Percentiles rank a stretch among this genome's conserved stretches.
Conservation (phyloP, 805 yeast species). For the Isabelozyma heimii region DNA sequence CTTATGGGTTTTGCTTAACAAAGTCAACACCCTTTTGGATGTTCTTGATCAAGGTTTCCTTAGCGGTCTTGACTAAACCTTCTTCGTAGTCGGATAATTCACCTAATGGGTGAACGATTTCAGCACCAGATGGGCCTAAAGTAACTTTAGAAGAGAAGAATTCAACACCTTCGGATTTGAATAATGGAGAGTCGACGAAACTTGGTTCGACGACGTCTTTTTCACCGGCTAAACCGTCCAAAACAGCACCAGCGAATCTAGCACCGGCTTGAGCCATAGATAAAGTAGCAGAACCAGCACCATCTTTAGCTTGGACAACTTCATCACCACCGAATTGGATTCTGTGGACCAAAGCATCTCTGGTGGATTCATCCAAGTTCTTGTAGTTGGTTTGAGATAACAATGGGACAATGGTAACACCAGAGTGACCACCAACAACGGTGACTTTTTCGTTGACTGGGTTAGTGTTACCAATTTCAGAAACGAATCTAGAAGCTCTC, state of each 20-base stretch:
- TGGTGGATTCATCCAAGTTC: slow-evolving; percentile 39
- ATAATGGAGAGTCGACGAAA: slow-evolving; percentile 78
- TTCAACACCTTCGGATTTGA: slow-evolving; percentile 85
- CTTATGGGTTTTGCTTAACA: slow-evolving; percentile 67
- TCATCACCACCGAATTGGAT: slow-evolving; percentile 97
- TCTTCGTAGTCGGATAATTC: slow-evolving; percentile 74
- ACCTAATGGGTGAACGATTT: slow-evolving; percentile 77
- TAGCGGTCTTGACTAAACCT: slow-evolving; percentile 75
- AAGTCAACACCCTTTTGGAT: slow-evolving; percentile 92
- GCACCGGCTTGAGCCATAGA: slow-evolving; percentile 95
- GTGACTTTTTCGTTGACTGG: slow-evolving; percentile 76
- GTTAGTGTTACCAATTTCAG: slow-evolving; percentile 65
- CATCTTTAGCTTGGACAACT: slow-evolving; percentile 90
- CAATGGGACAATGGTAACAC: slow-evolving; percentile 92
- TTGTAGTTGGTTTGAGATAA: slow-evolving; percentile 79
- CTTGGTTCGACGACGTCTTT: slow-evolving; percentile 64
- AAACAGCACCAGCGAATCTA: slow-evolving; percentile 63
- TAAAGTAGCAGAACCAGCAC: slow-evolving; percentile 90
- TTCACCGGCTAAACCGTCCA: slow-evolving; percentile 64
- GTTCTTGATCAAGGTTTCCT: slow-evolving; percentile 87
- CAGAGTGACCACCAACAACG: slow-evolving; percentile 97
- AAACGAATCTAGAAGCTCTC: slow-evolving; percentile 83
- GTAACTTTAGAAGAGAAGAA: slow-evolving; percentile 96
- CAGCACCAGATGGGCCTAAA: slow-evolving; percentile 88
- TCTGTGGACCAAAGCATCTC: slow-evolving; percentile 67